Evolutionary conservation across 306 rosid genomes (phyloP).

Genomic region (Fagus sylvatica): DNA sequence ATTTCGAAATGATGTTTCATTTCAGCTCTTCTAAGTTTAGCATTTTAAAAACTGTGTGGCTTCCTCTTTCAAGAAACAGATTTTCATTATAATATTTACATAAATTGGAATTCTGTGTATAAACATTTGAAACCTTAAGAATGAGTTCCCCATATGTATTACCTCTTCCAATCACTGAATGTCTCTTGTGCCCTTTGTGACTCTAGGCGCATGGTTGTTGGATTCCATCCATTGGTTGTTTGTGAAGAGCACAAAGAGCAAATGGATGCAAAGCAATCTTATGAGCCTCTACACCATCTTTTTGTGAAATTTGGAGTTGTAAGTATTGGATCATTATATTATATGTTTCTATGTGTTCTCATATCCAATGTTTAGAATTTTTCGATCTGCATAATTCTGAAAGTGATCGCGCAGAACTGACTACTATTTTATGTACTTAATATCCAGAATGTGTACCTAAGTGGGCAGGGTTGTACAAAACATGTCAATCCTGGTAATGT

Average conservation of each 20-base stretch:
- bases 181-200: constrained; percentile 1
- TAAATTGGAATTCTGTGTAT: neutral
- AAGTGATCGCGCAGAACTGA: neutral
- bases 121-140: neutral
- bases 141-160: neutral
- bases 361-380: neutral
- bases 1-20: neutral
- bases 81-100: neutral
- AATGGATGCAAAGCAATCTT: constrained; percentile 28
- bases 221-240: constrained; percentile 43
- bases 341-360: neutral
- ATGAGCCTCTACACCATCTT: constrained; percentile 25
- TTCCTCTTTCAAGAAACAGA: neutral
- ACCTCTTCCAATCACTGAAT: constrained; percentile 20
- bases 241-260: constrained; percentile 36
- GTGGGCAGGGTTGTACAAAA: constrained; percentile 46
- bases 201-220: constrained; percentile 51
- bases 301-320: constrained; percentile 52
- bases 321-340: constrained; percentile 18
- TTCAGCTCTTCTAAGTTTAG: neutral
- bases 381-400: neutral
- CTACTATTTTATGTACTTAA: neutral
- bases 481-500: constrained; percentile 26
- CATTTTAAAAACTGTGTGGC: neutral
- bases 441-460: constrained; percentile 55